Base-by-base conservation (phyloP, 2,329 filamentous ascomycete species). In the Ascochyta rabiei region DNA sequence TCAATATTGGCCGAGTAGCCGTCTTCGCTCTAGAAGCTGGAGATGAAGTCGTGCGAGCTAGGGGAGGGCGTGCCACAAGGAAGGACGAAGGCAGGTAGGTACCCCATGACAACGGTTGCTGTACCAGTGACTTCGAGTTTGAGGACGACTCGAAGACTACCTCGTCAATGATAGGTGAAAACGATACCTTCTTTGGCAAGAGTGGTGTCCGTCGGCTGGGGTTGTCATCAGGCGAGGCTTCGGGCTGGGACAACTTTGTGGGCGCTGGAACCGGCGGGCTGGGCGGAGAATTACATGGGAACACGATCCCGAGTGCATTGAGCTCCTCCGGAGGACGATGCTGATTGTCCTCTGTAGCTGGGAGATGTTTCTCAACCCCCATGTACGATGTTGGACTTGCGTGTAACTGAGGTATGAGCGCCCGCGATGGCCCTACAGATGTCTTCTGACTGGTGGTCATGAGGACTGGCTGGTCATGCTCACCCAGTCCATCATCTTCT, bases 31-130 rank as follows among this genome's bases (percentile, higher is more conserved):
- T 26, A 1, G 26, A 1, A 12, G 16, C 19, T 24, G 40, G 51
- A 2, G 18, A 34, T 5, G 45, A 54, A n/a, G 5, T 30, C 9
- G 33, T 48, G 6, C 45, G 39, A 6, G 31, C 21, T 6, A 48
- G 8, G 2, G 33, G 16, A 10, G 39, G 45, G 8, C 19, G 39
- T 9, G 51, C 51, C 15, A 54, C 45, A 6, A 54, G 45, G 16
- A 54, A 54, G 2, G 51, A 54, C 0, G 51, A 54, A 7, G 51
- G 51, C 12, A 54, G 21, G 18, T 54, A 54, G 45, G 19, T 45
- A 4, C 51, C 51, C 51, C 51, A 54, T 0, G 21, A 28, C 6
- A 18, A 24, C 1, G 26, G 7, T 9, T 15, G 19, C 26, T 40
- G 40, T 24, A 16, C 16, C 1, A 19, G 18, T 13, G 9, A 24